Percentiles rank a stretch among this genome's conserved stretches.
Evolutionary conservation across 768 basidiomycete species (phyloP).

Genomic region (Podaxis sp.): DNA sequence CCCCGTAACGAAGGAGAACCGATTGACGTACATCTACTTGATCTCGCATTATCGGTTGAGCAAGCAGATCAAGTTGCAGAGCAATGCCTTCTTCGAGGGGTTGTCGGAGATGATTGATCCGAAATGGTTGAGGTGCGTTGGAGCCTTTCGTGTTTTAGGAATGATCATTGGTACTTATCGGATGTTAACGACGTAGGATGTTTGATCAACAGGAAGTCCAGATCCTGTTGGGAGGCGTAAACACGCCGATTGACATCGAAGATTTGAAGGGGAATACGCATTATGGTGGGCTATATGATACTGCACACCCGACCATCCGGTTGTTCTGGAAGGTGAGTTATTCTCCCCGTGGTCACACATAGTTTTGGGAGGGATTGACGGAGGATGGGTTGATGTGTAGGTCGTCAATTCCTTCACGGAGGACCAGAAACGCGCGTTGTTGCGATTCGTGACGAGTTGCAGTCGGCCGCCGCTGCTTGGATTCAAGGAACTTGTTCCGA

Average conservation of each 20-base stretch:
- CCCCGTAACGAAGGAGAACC: slow-evolving; percentile 84
- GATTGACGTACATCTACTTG: slow-evolving; percentile 86
- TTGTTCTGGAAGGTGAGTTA: slow-evolving; percentile 78
- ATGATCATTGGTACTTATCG: neutral
- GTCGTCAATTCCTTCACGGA: slow-evolving; percentile 80
- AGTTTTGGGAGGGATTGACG: neutral
- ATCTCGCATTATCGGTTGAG: slow-evolving; percentile 88
- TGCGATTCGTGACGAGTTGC: slow-evolving; percentile 93
- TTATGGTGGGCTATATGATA: slow-evolving; percentile 79
- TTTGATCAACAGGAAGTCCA: slow-evolving; percentile 97
- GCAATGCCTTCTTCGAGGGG: slow-evolving; percentile 87
- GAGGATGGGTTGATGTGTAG: slow-evolving; percentile 28
- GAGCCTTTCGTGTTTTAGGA: neutral
- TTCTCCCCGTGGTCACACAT: neutral
- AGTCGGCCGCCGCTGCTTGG: slow-evolving; percentile 86
- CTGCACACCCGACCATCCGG: slow-evolving; percentile 66
- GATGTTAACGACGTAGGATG: slow-evolving; percentile 53
- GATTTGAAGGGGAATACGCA: slow-evolving; percentile 77
- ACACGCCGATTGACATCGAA: slow-evolving; percentile 79
- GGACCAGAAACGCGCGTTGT: slow-evolving; percentile 70
- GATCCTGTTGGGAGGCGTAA: slow-evolving; percentile 86
- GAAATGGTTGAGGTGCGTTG: slow-evolving; percentile 73
- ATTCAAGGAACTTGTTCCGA: slow-evolving; percentile 84
- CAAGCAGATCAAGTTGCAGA: slow-evolving; percentile 83
- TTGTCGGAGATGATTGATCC: slow-evolving; percentile 89